phyloP scores from a whole-genome alignment of 768 basidiomycete genomes.

The Paxillus involutus region DNA sequence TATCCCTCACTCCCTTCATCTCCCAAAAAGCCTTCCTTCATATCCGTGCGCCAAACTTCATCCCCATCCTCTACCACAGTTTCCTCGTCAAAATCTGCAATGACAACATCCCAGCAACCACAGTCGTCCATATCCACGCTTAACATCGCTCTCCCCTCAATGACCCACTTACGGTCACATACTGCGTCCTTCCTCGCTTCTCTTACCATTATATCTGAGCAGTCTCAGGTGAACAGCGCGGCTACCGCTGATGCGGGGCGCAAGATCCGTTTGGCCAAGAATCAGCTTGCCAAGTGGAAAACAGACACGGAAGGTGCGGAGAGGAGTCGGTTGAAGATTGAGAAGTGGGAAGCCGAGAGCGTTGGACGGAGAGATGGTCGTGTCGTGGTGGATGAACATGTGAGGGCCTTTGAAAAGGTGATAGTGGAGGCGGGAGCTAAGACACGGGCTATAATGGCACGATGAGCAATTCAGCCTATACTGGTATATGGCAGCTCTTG shows the following conservation, averaged over 20 bases:
- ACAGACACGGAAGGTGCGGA: constrained; percentile 86
- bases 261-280: constrained; percentile 83
- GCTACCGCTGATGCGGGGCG: constrained; percentile 84
- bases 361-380: constrained; percentile 53
- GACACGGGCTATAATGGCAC: constrained; percentile 82
- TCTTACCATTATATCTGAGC: constrained; percentile 77
- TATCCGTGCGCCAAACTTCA: constrained; percentile 42
- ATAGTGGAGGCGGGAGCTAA: constrained; percentile 71
- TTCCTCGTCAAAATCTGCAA: constrained; percentile 24
- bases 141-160: constrained; percentile 50
- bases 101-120: constrained; percentile 16
- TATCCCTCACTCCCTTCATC: constrained; percentile 43
- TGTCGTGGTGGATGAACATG: constrained; percentile 72
- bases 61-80: constrained; percentile 56
- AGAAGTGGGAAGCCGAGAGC: constrained; percentile 74
- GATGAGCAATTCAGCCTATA: constrained; percentile 35
- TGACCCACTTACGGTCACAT: constrained; percentile 69
- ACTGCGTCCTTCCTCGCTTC: constrained; percentile 76
- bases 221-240: constrained; percentile 85
- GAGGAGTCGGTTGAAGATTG: constrained; percentile 70
- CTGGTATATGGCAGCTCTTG: neutral
- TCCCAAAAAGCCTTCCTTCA: constrained; percentile 60
- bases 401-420: constrained; percentile 72
- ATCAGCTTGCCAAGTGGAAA: constrained; percentile 77
- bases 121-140: constrained; percentile 31